These are phyloP conservation scores for Larix kaempferi DNA, from an alignment of 75 land plant species.

Conservation along the genomic window DNA sequence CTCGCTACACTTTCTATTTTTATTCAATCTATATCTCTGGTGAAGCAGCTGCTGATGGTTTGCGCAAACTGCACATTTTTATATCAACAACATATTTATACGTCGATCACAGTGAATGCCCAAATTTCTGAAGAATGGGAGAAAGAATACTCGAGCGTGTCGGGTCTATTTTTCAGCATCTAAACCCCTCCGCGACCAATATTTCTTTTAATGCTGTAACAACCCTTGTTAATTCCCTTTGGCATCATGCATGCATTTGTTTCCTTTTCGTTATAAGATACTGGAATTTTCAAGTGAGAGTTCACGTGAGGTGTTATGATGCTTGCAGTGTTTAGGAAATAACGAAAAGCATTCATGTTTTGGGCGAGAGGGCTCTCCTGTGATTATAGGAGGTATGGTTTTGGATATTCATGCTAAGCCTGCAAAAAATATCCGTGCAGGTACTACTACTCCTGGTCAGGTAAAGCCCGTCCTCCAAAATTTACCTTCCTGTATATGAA, in stretches of 20 bases:
- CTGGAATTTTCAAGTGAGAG: neutral
- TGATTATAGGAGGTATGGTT: slow-evolving; percentile 90
- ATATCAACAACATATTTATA: no score
- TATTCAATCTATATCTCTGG: no score
- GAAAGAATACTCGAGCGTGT: slow-evolving; percentile 15
- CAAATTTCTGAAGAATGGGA: slow-evolving; percentile 23
- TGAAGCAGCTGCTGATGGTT: no score
- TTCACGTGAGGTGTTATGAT: neutral
- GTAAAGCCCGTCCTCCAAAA: slow-evolving; percentile 20
- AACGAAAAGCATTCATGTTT: slow-evolving; percentile 1
- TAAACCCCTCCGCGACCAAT: slow-evolving; percentile 12
- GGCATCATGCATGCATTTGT: neutral
- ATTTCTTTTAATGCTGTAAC: neutral
- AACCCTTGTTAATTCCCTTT: neutral
- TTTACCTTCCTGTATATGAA: no score
- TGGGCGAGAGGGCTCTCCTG: slow-evolving; percentile 36
- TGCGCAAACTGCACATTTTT: no score
- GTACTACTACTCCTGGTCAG: slow-evolving; percentile 91
- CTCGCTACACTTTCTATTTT: no score
- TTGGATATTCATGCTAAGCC: slow-evolving; percentile 84
- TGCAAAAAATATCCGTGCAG: slow-evolving; percentile 29
- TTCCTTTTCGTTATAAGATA: neutral
- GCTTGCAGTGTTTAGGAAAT: slow-evolving; percentile 2
- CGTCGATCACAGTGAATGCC: neutral
- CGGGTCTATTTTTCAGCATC: slow-evolving; percentile 14